Evolutionary conservation across 306 rosid species (phyloP), one percentile per base, ranked within the genome.

Genomic region (Arachis hypogaea): DNA sequence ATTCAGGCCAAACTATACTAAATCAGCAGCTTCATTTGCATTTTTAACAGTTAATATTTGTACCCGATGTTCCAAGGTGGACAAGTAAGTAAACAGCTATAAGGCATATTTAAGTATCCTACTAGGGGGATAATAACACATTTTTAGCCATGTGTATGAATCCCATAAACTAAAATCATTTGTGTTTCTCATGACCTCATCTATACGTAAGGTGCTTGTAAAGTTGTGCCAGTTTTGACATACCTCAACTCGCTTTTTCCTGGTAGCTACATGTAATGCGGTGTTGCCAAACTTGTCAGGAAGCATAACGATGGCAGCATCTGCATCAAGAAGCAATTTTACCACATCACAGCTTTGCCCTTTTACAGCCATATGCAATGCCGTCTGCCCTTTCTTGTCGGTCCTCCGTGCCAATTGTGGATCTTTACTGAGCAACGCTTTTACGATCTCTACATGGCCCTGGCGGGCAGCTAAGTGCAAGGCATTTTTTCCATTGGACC

Each of bases 361-460:
- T 80, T 95, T 95, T 47, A 95, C 99, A 49, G 99, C 98, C 99
- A 95, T 95, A 72, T 95, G 99, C 96, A 95, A 82, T 43, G 99
- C 99, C 60, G 99, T 95, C 79, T 95, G 99, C 40, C 99, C 98
- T 69, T 95, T 95, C 90, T 90, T 95, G 83, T 95, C 99, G 55
- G 91, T 95, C 82, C 97, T 87, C 58, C 99, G 85, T 30, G 98
- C 99, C 90, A 95, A 77, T 61, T 95, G 98, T 56, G 92, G 82
- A 82, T 95, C 98, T 85, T 86, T 92, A 36, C 47, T 43, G 9
- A 95, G 98, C 69, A 95, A 82, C 7, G 92, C 89, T 49, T 65
- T 77, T 28, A 95, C 97, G 59, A 95, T 86, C 47, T 86, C 99
- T 47, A 81, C 89, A 78, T 95, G 98, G 11, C 99, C 99, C 52